Conservation (phyloP, 2,329 filamentous ascomycete genomes). For the Xylaria arbuscula region DNA sequence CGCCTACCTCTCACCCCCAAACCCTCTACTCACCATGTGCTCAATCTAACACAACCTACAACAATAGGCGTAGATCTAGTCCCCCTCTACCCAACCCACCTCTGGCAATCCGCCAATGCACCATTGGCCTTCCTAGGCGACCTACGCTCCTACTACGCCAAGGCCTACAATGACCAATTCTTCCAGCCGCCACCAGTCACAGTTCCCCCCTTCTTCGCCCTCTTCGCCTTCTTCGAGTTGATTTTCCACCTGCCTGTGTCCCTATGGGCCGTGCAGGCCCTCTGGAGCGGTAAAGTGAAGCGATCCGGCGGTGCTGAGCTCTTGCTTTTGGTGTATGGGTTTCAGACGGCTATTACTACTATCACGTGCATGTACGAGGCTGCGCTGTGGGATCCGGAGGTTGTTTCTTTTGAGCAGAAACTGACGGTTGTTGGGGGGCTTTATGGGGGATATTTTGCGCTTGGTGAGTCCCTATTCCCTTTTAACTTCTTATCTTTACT, state of each 20-base stretch:
- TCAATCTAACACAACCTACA: neutral
- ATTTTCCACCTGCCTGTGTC: neutral
- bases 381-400: conserved; percentile 59
- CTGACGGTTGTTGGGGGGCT: conserved; percentile 59
- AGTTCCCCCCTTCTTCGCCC: conserved; percentile 38
- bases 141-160: conserved; percentile 60
- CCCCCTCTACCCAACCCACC: conserved; percentile 60
- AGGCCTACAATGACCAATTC: conserved; percentile 64
- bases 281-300: conserved; percentile 46
- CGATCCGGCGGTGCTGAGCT: conserved; percentile 57
- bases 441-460: conserved; percentile 63
- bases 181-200: conserved; percentile 53
- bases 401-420: conserved; percentile 60
- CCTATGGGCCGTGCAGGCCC: conserved; percentile 52
- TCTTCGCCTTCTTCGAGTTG: conserved; percentile 17
- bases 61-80: conserved; percentile 63
- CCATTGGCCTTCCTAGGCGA: conserved; percentile 61
- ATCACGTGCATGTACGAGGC: conserved; percentile 63
- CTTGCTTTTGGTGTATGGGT: conserved; percentile 62
- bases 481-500: neutral
- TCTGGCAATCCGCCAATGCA: conserved; percentile 55
- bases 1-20: neutral
- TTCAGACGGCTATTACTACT: conserved; percentile 64
- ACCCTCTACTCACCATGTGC: neutral
- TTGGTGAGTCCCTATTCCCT: conserved; percentile 58